These are phyloP conservation scores for Penicillium griseofulvum DNA, from an alignment of 2,329 filamentous ascomycete genomes.

Conservation along the genomic window DNA sequence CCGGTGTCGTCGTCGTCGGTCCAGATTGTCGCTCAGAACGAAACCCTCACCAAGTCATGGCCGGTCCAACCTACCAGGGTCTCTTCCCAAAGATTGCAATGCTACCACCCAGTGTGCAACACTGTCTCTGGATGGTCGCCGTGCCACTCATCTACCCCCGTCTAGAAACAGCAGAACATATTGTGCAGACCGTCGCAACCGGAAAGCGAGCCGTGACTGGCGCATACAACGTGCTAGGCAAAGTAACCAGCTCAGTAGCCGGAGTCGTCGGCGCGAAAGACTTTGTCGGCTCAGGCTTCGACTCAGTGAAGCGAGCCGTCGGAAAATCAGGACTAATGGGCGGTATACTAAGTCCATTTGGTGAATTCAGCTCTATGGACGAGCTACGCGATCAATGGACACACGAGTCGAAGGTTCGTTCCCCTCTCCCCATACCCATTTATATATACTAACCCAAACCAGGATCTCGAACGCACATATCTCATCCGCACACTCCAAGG, in stretches of 20 bases:
- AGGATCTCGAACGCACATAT: conserved; percentile 93
- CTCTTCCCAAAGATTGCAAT: conserved; percentile 93
- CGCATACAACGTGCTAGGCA: conserved; percentile 92
- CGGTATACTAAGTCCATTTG: conserved; percentile 90
- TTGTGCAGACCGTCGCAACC: conserved; percentile 86
- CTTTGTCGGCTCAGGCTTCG: conserved; percentile 88
- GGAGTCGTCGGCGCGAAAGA: conserved; percentile 94
- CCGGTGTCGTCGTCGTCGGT: conserved; percentile 83
- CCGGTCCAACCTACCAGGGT: conserved; percentile 93
- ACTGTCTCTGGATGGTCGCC: conserved; percentile 94
- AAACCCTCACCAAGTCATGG: conserved; percentile 86
- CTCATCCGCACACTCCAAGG: conserved; percentile 93
- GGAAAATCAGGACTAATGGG: conserved; percentile 96
- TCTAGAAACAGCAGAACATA: conserved; percentile 83
- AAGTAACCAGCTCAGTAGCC: conserved; percentile 90
- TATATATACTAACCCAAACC: neutral
- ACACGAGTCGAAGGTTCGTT: conserved; percentile 78
- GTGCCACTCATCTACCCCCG: conserved; percentile 89
- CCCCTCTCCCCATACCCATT: neutral
- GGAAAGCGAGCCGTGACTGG: conserved; percentile 97
- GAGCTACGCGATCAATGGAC: conserved; percentile 97
- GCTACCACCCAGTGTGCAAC: conserved; percentile 87
- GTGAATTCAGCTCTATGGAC: conserved; percentile 90
- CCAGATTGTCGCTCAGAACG: conserved; percentile 90
- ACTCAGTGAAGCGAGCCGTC: conserved; percentile 91